Evolutionary conservation across 345 rosid genomes (phyloP).

Genomic region (Fremontodendron californicum): DNA sequence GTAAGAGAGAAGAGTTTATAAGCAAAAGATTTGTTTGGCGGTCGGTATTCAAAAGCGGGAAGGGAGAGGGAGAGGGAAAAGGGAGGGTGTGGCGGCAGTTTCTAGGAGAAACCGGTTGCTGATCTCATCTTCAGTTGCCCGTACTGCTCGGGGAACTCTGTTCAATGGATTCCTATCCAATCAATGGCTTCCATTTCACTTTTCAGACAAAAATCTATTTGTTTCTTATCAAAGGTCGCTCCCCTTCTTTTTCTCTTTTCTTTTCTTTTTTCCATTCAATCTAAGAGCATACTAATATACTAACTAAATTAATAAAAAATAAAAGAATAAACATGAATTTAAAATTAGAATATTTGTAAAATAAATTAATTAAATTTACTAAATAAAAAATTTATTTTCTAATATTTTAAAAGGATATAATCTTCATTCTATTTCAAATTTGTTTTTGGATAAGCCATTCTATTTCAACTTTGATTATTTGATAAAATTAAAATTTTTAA

Average conservation of each 20-base stretch:
- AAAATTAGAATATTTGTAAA: no score
- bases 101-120: constrained; percentile 13
- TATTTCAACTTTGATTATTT: no score
- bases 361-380: no score
- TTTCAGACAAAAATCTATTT: not conserved
- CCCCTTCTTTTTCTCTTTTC: not conserved
- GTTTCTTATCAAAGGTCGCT: not conserved
- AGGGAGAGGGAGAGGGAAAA: not conserved
- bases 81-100: not conserved
- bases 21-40: constrained; percentile 36
- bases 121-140: constrained; percentile 27
- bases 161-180: constrained; percentile 7
- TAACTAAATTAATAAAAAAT: no score
- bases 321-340: no score
- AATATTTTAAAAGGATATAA: no score
- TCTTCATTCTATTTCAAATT: no score
- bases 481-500: no score
- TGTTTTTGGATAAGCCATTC: no score
- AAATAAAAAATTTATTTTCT: no score
- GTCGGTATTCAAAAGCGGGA: constrained; percentile 27
- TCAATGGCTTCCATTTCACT: not conserved
- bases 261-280: not conserved
- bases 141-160: constrained; percentile 2
- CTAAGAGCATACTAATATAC: no score
- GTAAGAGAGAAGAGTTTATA: constrained; percentile 13